Base-by-base conservation (phyloP, 2,329 filamentous ascomycete genomes). In the Sporothrix sp. region DNA sequence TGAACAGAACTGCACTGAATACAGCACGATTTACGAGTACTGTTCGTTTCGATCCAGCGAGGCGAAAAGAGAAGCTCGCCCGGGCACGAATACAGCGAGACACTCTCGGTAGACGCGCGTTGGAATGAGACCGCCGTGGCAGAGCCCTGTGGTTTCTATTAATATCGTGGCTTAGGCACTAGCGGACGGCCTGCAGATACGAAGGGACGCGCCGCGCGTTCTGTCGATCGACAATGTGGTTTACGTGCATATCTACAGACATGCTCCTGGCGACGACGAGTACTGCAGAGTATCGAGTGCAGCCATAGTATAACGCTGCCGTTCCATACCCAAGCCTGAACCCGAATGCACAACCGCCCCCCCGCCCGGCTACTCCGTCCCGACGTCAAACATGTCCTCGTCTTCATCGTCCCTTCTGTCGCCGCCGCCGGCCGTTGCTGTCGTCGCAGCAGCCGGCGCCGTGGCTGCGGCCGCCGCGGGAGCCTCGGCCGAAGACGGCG, bases 381-480 rank as follows among this genome's bases (percentile, higher is more conserved):
- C 39, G 11, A 32, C 21, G 11, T 52, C 45, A 5, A 37, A 14
- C 51, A 52, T 52, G n/a, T 49, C 46, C 14, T 52, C 51, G 28
- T 51, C 50, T 6, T 25, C 21, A 28, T 50, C 51, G 7, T 44
- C 33, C 14, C 18, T 35, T 8, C 7, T 27, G 38, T 36, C 38
- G 21, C 48, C 37, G 48, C 11, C 48, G 1, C 16, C 32, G 14
- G 13, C n/a, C 13, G 16, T n/a, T 7, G 20, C 4, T 7, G 23
- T 36, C 9, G 27, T 30, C 4, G 27, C 42, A 28, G 23, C n/a
- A 25, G 36, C 9, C 32, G 5, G 48, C 49, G 14, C 52, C 52
- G 39, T 14, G 62, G 62, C 59, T 59, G 40, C 61, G 59, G 48
- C 14, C 58, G 25, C 49, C 56, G 28, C 50, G 48, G 45, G 21